A percentile compares a stretch with the other conserved stretches of the same genome.
Conservation (phyloP, 2,329 filamentous ascomycete genomes). For the Fusarium acutatum region DNA sequence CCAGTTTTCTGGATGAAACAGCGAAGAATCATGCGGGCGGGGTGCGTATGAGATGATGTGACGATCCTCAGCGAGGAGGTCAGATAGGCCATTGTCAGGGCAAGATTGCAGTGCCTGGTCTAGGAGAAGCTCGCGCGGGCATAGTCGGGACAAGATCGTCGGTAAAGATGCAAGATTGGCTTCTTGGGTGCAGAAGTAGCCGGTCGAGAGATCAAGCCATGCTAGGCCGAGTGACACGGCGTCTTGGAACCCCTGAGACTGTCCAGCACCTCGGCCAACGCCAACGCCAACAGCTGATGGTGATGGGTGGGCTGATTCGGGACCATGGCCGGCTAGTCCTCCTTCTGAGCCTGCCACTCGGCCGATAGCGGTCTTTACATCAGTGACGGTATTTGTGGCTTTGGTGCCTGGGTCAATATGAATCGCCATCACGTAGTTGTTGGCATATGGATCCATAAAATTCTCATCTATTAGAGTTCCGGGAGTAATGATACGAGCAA, state of each 20-base stretch:
- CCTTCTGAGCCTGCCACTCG: conserved; percentile 17
- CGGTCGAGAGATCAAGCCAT: conserved; percentile 95
- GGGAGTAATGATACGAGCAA: conserved; percentile 89
- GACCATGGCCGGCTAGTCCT: conserved; percentile 20
- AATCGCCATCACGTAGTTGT: conserved; percentile 90
- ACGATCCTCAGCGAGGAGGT: conserved; percentile 77
- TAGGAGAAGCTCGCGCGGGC: conserved; percentile 85
- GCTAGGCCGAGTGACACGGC: conserved; percentile 73
- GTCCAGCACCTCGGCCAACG: conserved; percentile 20
- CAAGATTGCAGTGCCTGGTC: conserved; percentile 68
- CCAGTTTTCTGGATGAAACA: conserved; percentile 72
- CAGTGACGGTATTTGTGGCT: not conserved
- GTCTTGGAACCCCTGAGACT: conserved; percentile 24
- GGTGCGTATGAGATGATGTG: conserved; percentile 79
- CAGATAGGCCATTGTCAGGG: conserved; percentile 69
- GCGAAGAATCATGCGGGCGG: conserved; percentile 58
- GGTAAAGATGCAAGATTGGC: conserved; percentile 75
- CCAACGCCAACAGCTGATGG: conserved; percentile 36
- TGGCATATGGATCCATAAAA: conserved; percentile 93
- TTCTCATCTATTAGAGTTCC: conserved; percentile 97
- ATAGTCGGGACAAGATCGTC: conserved; percentile 84
- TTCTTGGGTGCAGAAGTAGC: conserved; percentile 88
- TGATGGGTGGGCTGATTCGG: conserved; percentile 27
- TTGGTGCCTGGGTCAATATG: conserved; percentile 52
- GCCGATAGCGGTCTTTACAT: conserved; percentile 70